A percentile compares a stretch with the other conserved stretches of the same genome.
Conservation (phyloP, 148 eudicot species). For the Rhododendron williamsianum region DNA sequence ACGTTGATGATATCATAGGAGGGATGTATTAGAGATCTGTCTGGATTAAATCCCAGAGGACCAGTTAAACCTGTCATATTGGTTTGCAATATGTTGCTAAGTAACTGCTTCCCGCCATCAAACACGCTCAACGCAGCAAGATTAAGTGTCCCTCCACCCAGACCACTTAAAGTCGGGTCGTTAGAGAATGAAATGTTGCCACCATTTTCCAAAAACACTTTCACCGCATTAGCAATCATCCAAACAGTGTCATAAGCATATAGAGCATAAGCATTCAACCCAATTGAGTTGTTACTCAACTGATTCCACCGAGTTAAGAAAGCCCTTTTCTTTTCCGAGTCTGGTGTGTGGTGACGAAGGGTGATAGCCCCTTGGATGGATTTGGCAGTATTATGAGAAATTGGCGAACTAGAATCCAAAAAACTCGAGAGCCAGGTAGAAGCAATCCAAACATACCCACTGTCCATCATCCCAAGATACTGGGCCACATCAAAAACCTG, state of each 20-base stretch:
- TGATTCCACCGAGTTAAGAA: slow-evolving; percentile 28
- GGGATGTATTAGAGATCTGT: slow-evolving; percentile 12
- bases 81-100: slow-evolving; percentile 21
- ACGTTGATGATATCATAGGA: slow-evolving; percentile 32
- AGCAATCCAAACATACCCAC: slow-evolving; percentile 80
- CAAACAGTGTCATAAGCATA: slow-evolving; percentile 51
- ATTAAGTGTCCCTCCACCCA: slow-evolving; percentile 26
- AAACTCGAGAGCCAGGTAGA: slow-evolving; percentile 62
- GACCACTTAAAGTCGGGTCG: slow-evolving; percentile 18
- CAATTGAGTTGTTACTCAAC: slow-evolving; percentile 25
- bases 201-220: slow-evolving; percentile 26
- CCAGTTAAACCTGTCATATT: slow-evolving; percentile 36
- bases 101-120: slow-evolving; percentile 34
- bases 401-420: slow-evolving; percentile 36
- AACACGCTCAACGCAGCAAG: slow-evolving; percentile 34
- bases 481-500: slow-evolving; percentile 50
- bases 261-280: slow-evolving; percentile 33
- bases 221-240: slow-evolving; percentile 37
- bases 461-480: slow-evolving; percentile 57
- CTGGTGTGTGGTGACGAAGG: slow-evolving; percentile 51
- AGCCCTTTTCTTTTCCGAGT: slow-evolving; percentile 33
- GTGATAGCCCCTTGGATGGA: slow-evolving; percentile 51
- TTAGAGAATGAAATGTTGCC: slow-evolving; percentile 32
- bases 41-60: slow-evolving; percentile 23
- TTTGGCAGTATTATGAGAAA: slow-evolving; percentile 12